phyloP scores from a whole-genome alignment of 371 early-diverging fungal genomes.

The Dichotomocladium elegans region DNA sequence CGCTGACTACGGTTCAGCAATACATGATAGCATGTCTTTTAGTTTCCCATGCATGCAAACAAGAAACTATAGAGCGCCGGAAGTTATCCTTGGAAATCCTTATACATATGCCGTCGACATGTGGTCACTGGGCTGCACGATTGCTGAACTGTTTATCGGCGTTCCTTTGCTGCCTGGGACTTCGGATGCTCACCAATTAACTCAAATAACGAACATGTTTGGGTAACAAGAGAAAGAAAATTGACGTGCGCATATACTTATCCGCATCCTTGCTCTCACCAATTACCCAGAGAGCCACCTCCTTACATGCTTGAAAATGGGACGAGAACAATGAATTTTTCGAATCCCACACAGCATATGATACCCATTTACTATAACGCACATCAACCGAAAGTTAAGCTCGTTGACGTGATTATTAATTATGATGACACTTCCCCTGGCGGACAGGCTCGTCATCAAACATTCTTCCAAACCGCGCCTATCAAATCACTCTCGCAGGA shows the following conservation, averaged over 20 bases:
- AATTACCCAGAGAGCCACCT: conserved; percentile 59
- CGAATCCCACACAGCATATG: conserved; percentile 42
- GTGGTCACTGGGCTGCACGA: conserved; percentile 99
- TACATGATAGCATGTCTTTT: conserved; percentile 73
- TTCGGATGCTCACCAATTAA: conserved; percentile 87
- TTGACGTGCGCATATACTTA: neutral
- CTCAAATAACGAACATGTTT: conserved; percentile 82
- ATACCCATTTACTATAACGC: neutral
- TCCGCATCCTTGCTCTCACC: neutral
- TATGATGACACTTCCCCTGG: neutral
- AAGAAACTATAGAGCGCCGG: conserved; percentile 96
- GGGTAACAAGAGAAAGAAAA: conserved; percentile 44
- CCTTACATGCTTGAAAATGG: conserved; percentile 81
- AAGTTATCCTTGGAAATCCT: conserved; percentile 90
- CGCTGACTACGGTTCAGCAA: conserved; percentile 98
- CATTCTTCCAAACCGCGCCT: neutral
- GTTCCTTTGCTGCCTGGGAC: conserved; percentile 91
- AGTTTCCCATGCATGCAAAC: conserved; percentile 95
- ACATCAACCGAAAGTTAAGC: conserved; percentile 46
- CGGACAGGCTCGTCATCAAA: neutral
- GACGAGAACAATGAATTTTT: conserved; percentile 69
- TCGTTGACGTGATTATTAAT: conserved; percentile 29
- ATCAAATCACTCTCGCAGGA: neutral
- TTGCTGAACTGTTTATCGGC: conserved; percentile 95
- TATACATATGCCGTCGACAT: conserved; percentile 95